phyloP scores from a whole-genome alignment of 345 rosid species.

The Melaleuca quinquenervia region DNA sequence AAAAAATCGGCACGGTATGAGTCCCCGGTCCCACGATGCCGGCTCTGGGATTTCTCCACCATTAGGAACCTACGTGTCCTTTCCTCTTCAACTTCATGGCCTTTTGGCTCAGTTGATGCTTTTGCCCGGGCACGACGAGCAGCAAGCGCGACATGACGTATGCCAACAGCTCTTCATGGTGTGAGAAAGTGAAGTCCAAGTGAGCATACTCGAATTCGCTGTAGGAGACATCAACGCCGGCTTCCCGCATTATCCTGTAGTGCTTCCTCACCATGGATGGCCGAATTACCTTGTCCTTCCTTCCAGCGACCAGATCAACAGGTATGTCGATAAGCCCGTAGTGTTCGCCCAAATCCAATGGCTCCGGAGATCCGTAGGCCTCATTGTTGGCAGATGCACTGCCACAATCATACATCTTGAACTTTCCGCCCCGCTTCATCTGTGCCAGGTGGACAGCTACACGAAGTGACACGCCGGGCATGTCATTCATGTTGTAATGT shows the following conservation, averaged over 20 bases:
- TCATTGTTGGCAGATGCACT: constrained; percentile 50
- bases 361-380: constrained; percentile 66
- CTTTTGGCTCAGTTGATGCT: constrained; percentile 21
- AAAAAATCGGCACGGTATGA: not conserved
- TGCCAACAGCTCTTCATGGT: constrained; percentile 71
- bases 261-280: constrained; percentile 81
- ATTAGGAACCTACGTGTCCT: not conserved
- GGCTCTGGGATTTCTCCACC: not conserved
- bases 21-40: not conserved
- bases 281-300: constrained; percentile 70
- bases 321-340: constrained; percentile 61
- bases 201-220: constrained; percentile 82
- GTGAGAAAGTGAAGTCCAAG: constrained; percentile 89
- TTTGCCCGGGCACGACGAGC: constrained; percentile 33
- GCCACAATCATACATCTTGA: constrained; percentile 84
- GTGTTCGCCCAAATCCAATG: constrained; percentile 73
- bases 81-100: constrained; percentile 34
- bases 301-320: constrained; percentile 80
- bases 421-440: constrained; percentile 56
- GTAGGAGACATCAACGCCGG: constrained; percentile 55
- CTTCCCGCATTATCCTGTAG: constrained; percentile 65
- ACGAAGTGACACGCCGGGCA: constrained; percentile 83
- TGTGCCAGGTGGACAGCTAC: constrained; percentile 88
- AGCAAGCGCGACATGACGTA: constrained; percentile 76
- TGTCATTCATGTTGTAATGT: constrained; percentile 96